Evolutionary conservation across 2,329 filamentous ascomycete species (phyloP).

Genomic region (Fusarium sp.): DNA sequence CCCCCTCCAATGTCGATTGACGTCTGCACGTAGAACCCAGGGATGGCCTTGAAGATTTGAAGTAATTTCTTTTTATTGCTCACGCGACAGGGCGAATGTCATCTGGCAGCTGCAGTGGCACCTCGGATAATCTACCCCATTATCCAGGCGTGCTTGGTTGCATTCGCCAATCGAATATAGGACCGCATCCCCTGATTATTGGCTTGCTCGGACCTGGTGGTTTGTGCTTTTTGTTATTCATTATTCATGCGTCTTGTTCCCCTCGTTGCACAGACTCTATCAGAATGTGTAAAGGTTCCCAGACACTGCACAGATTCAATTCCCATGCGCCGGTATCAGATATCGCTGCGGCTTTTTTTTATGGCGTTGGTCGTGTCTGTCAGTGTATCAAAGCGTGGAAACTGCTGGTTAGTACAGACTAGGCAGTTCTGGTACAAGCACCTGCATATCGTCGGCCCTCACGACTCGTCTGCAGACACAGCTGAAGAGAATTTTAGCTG

Average conservation of each 20-base stretch:
- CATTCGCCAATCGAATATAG: slow-evolving; percentile 31
- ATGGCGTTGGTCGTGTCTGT: not conserved
- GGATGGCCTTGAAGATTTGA: not conserved
- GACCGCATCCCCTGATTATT: not conserved
- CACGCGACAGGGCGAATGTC: not conserved
- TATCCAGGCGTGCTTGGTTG: not conserved
- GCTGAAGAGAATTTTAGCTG: slow-evolving; percentile 14
- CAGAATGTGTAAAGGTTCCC: not conserved
- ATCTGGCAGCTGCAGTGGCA: slow-evolving; percentile 12
- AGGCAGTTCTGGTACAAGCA: not conserved
- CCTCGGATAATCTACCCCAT: not conserved
- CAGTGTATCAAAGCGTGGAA: slow-evolving; percentile 10
- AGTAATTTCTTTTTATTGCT: not conserved
- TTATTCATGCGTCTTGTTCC: not conserved
- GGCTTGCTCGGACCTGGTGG: slow-evolving; percentile 12
- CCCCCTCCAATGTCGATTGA: not conserved
- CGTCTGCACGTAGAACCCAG: not conserved
- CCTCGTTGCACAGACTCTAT: slow-evolving; percentile 21
- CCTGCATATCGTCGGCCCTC: not conserved
- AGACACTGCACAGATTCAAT: not conserved
- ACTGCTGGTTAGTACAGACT: not conserved
- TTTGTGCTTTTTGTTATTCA: not conserved
- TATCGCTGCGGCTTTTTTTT: slow-evolving; percentile 1
- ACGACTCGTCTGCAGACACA: slow-evolving; percentile 13
- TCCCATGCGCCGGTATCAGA: not conserved